Evolutionary conservation across 78 protist species (phyloP).

Genomic region (Paulinella micropora): DNA sequence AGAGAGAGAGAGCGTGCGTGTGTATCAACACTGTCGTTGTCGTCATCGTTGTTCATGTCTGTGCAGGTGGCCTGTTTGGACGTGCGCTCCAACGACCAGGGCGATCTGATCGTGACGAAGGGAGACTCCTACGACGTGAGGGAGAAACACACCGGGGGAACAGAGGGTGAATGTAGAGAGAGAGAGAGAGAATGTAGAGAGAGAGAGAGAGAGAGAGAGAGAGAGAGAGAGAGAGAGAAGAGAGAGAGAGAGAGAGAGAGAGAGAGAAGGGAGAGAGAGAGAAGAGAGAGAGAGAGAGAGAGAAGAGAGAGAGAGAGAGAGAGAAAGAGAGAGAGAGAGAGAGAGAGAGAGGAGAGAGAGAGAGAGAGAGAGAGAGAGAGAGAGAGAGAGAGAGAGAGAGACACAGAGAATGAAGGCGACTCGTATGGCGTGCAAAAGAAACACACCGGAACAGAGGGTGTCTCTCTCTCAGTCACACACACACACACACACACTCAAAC

Average conservation of each 20-base stretch:
- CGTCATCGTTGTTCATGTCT: constrained; percentile 1
- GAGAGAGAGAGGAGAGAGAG: constrained; percentile 16
- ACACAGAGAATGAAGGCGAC: background rate
- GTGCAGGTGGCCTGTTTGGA: constrained; percentile 57
- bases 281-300: background rate
- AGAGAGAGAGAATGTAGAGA: background rate
- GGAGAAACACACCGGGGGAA: background rate
- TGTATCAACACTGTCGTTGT: background rate
- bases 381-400: constrained; percentile 13
- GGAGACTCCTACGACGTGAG: constrained; percentile 12
- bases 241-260: too few relatives aligned
- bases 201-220: background rate
- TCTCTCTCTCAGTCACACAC: too few relatives aligned
- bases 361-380: constrained; percentile 16
- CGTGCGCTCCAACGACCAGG: constrained; percentile 57
- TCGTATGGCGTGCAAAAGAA: too few relatives aligned
- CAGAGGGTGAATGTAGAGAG: background rate
- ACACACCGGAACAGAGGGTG: too few relatives aligned
- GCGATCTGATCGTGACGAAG: constrained; percentile 64
- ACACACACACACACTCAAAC: too few relatives aligned
- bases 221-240: background rate
- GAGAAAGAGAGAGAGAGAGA: constrained; percentile 6
- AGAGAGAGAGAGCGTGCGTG: too few relatives aligned
- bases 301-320: background rate
- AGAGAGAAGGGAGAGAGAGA: background rate